Conservation (phyloP, 306 rosid species). For the Vigna reflexopilosa region DNA sequence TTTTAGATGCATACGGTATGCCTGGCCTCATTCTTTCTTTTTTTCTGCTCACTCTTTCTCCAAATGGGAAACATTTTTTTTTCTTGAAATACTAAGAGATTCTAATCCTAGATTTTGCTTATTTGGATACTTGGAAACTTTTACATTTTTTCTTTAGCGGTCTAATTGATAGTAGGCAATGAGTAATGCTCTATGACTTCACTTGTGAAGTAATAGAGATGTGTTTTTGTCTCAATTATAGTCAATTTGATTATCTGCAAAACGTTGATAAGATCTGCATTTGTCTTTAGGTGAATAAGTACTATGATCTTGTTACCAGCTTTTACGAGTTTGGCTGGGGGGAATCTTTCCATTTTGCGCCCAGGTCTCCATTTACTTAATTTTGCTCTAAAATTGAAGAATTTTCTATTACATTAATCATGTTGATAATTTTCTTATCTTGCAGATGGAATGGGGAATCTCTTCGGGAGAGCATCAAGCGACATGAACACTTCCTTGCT, state of each 20-base stretch:
- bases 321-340: constrained; percentile 99
- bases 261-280: constrained; percentile 32
- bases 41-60: constrained; percentile 9
- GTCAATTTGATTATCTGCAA: constrained; percentile 26
- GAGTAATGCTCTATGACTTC: constrained; percentile 26
- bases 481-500: constrained; percentile 96
- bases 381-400: constrained; percentile 25
- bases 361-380: constrained; percentile 58
- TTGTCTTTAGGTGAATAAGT: constrained; percentile 82
- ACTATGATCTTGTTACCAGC: constrained; percentile 93
- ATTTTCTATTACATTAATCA: not conserved
- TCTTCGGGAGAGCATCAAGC: constrained; percentile 88
- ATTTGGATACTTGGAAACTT: not conserved
- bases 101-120: not conserved
- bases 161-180: not conserved
- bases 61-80: not conserved
- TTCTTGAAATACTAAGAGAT: not conserved
- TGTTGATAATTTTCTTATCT: constrained; percentile 30
- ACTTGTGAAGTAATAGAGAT: constrained; percentile 17
- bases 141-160: not conserved
- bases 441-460: constrained; percentile 90
- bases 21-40: constrained; percentile 9
- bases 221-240: not conserved
- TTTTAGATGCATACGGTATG: constrained; percentile 13
- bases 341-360: constrained; percentile 96